These are phyloP conservation scores for Talaromyces sp. DNA, from an alignment of 2,329 filamentous ascomycete genomes.

Conservation along the genomic window DNA sequence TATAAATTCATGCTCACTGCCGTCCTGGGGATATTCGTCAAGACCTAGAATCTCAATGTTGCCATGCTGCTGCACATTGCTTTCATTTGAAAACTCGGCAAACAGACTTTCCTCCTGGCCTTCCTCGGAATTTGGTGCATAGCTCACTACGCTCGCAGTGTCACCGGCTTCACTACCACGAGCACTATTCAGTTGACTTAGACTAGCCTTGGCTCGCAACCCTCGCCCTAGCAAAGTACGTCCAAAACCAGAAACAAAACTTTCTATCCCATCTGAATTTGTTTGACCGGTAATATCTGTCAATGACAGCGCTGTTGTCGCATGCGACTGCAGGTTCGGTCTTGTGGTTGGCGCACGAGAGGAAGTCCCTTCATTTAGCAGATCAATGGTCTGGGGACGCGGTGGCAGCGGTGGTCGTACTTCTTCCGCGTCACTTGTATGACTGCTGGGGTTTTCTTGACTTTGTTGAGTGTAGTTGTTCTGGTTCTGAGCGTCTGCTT, in stretches of 20 bases:
- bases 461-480: slow-evolving; percentile 16
- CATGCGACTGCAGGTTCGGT: slow-evolving; percentile 51
- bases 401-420: slow-evolving; percentile 44
- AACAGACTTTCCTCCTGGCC: slow-evolving; percentile 79
- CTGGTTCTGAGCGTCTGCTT: not conserved
- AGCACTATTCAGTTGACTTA: slow-evolving; percentile 41
- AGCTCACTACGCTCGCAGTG: slow-evolving; percentile 47
- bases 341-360: slow-evolving; percentile 27
- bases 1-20: slow-evolving; percentile 61
- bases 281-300: slow-evolving; percentile 74
- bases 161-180: slow-evolving; percentile 49
- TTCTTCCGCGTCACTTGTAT: slow-evolving; percentile 28
- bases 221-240: slow-evolving; percentile 27
- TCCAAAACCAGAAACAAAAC: slow-evolving; percentile 47
- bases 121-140: slow-evolving; percentile 50
- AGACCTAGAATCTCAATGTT: slow-evolving; percentile 30
- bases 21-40: slow-evolving; percentile 38
- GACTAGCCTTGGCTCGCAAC: slow-evolving; percentile 31
- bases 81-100: slow-evolving; percentile 58
- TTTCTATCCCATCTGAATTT: slow-evolving; percentile 64
- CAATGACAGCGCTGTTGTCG: slow-evolving; percentile 80
- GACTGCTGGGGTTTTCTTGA: slow-evolving; percentile 12
- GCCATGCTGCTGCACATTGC: slow-evolving; percentile 35
- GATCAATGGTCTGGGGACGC: slow-evolving; percentile 36
- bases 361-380: slow-evolving; percentile 30